Evolutionary conservation across 352 stramenopile genomes (phyloP), one percentile per base, ranked within the genome.

Genomic region (Globisporangium yorkense): DNA sequence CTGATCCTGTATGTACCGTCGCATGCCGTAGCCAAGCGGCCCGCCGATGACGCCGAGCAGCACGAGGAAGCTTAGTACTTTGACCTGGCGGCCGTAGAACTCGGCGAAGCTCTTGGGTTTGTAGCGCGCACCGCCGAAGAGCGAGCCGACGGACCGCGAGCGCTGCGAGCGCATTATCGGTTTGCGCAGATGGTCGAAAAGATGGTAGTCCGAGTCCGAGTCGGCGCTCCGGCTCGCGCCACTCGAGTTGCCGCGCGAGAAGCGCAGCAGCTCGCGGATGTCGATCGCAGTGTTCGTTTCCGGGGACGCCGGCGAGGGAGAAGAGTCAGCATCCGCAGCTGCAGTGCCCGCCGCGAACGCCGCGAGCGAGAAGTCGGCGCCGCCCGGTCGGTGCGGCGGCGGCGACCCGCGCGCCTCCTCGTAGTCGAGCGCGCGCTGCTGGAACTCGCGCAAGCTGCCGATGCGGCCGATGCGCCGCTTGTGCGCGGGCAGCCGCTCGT

Each of bases 41-140:
- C 84, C 85, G 44, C 81, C 81, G 50, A 95, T 89, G 44, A 93
- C 74, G 13, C 85, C 85, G 20, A 95, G 67, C 18, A 95, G 68
- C 18, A 93, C 58, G 48, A 95, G 69, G 59, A 95, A 95, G 54
- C 67, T 75, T 21, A 91, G 65, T 16, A 84, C 80, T 51, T 87
- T 89, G 52, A 84, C 24, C 51, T 93, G 84, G 8, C 77, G 72
- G 39, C 67, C 56, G 45, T 88, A 89, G 67, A 87, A 89, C 27
- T 63, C 67, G 8, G 31, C 52, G 41, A 71, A 66, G 58, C 63
- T 75, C 54, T 72, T 74, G 37, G 63, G 72, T 8, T 70, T 72
- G 54, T 61, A 59, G 39, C 67, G 70, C 35, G 72, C 57, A 20
- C 78, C 78, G 8, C 82, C 82, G 62, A 92, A 92, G 39, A 92